phyloP scores from a whole-genome alignment of 1,139 yeast species.

The Blastobotrys serpentis region DNA sequence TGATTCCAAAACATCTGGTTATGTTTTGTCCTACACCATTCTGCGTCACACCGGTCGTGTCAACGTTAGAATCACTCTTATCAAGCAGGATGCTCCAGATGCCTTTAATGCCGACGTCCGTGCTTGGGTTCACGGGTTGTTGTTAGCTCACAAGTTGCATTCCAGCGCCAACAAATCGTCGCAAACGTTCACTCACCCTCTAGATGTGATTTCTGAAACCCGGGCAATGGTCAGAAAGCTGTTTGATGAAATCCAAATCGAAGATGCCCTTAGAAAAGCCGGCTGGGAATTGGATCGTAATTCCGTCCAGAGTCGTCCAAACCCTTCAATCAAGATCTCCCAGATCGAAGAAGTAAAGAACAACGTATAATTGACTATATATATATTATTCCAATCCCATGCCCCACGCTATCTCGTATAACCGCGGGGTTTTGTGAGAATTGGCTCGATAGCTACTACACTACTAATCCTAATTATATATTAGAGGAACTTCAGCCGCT shows the following conservation, averaged over 20 bases:
- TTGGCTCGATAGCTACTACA: too few relatives aligned
- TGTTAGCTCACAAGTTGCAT: constrained; percentile 27
- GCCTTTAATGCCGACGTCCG: constrained; percentile 24
- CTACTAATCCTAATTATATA: too few relatives aligned
- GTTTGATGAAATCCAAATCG: constrained; percentile 29
- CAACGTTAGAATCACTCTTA: constrained; percentile 27
- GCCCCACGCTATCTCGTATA: background rate
- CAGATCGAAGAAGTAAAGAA: constrained; percentile 1
- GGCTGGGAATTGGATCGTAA: constrained; percentile 33
- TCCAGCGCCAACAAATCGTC: constrained; percentile 8
- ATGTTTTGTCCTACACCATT: constrained; percentile 25
- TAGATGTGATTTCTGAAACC: constrained; percentile 29
- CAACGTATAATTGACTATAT: background rate
- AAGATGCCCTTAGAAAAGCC: constrained; percentile 25
- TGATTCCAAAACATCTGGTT: constrained; percentile 24
- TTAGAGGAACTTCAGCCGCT: too few relatives aligned
- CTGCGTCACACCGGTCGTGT: constrained; percentile 17
- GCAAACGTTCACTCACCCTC: constrained; percentile 15
- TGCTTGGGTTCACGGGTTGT: constrained; percentile 39
- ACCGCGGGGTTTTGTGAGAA: too few relatives aligned
- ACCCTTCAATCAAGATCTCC: constrained; percentile 21
- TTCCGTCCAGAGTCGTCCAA: constrained; percentile 27
- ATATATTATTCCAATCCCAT: too few relatives aligned
- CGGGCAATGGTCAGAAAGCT: constrained; percentile 24
- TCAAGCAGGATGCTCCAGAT: constrained; percentile 20